phyloP scores from a whole-genome alignment of 2,329 filamentous ascomycete genomes.

The Chaetothyriales sp. region DNA sequence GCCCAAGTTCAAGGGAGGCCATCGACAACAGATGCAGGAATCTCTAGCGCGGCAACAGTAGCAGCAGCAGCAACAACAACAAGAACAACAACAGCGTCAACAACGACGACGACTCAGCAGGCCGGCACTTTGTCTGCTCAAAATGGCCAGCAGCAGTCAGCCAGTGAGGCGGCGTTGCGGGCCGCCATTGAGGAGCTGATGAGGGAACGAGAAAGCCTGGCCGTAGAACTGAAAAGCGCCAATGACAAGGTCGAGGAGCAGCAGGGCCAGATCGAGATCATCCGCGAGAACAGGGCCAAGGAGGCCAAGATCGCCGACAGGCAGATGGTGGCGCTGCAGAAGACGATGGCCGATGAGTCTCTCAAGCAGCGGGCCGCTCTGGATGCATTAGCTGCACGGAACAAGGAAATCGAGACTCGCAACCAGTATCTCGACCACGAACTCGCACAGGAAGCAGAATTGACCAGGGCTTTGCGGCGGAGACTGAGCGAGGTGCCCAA shows the following conservation, averaged over 20 bases:
- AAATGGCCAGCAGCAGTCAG: background rate
- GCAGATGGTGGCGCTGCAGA: conserved; percentile 39
- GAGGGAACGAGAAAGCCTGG: conserved; percentile 28
- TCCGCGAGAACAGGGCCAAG: conserved; percentile 44
- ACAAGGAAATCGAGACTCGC: conserved; percentile 44
- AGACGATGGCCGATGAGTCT: conserved; percentile 39
- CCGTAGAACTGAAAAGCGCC: conserved; percentile 26
- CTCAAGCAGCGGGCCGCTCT: conserved; percentile 42
- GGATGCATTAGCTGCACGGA: conserved; percentile 40
- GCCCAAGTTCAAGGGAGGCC: background rate
- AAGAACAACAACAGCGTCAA: background rate
- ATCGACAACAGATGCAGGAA: conserved; percentile 1
- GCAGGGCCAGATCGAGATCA: conserved; percentile 48
- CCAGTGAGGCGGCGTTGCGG: conserved; percentile 21
- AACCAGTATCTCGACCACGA: conserved; percentile 49
- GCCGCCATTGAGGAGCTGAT: conserved; percentile 15
- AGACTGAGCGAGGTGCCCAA: conserved; percentile 23
- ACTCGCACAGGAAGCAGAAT: conserved; percentile 40
- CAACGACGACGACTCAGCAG: background rate
- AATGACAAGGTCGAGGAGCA: conserved; percentile 35
- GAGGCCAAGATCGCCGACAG: conserved; percentile 40
- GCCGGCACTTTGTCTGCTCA: background rate
- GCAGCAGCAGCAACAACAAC: background rate
- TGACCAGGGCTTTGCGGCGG: conserved; percentile 29
- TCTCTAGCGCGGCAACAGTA: conserved; percentile 4